These are phyloP conservation scores for Tulasnella sp. DNA, from an alignment of 768 basidiomycete species.

Conservation along the genomic window DNA sequence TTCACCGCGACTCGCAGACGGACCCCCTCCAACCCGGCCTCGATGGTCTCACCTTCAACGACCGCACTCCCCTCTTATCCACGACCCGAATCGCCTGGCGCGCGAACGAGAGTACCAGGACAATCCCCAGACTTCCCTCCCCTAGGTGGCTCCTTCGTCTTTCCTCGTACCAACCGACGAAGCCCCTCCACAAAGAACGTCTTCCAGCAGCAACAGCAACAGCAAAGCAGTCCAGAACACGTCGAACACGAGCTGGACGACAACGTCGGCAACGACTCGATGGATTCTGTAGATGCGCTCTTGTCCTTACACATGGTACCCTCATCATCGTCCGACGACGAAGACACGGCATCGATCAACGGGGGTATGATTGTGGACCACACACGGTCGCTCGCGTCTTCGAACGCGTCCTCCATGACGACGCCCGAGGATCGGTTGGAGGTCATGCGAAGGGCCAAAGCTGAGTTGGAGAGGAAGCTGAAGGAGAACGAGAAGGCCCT, in stretches of 20 bases:
- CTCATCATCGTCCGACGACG: neutral
- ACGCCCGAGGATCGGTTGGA: conserved; percentile 33
- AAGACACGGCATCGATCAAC: conserved; percentile 6
- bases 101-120: neutral
- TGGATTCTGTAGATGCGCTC: conserved; percentile 3
- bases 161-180: neutral
- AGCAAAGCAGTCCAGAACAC: neutral
- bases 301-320: neutral
- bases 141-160: neutral
- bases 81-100: neutral
- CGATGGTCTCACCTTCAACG: neutral
- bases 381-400: neutral
- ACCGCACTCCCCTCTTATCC: neutral
- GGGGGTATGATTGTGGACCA: neutral
- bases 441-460: conserved; percentile 58
- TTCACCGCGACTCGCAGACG: neutral
- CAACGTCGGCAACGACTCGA: conserved; percentile 1
- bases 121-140: neutral
- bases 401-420: neutral
- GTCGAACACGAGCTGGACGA: neutral
- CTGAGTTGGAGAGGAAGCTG: conserved; percentile 63
- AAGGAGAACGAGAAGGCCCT: conserved; percentile 61
- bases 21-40: conserved; percentile 11
- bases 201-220: neutral
- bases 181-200: neutral